Evolutionary conservation across 148 eudicot genomes (phyloP), one percentile per base, ranked within the genome.

Genomic region (Camellia japonica): DNA sequence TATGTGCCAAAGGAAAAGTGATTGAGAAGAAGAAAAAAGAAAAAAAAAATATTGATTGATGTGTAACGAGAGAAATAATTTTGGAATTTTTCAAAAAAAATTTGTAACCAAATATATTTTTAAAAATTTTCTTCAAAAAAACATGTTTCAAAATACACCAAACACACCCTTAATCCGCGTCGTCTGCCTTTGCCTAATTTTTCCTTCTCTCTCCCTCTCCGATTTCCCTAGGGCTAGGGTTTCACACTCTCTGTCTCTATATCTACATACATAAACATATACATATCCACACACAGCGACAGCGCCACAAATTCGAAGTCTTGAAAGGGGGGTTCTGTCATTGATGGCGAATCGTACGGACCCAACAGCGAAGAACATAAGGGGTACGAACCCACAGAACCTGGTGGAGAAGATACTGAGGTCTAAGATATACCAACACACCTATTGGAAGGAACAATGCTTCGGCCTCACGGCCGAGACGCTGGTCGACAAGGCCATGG

Each of bases 291-390:
- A 55, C 19, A 16, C 19, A 3, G 38, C 38, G 3, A 59, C 7
- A 59, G n/a, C 16, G 3, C 7, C 19, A 2, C 18, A 14, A 2
- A 51, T 18, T 73, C 19, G 63, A 38, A 41, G 63, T 3, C 20
- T 41, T 14, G 46, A 42, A 38, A 80, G 84, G 84, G 75, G 84
- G 84, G 75, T 75, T 59, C 15, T 6, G 68, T 46, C 38, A 76
- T 59, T 82, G 58, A 96, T 96, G 99, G 99, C 99, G 92, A 96
- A 96, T 79, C 98, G 99, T 16, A 96, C 99, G 77, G 99, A 96
- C 77, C 98, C 99, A 0, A 58, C 86, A 44, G 99, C 99, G 80
- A 89, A 86, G 83, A 96, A 88, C 93, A 94, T 96, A 71, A 85
- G 92, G 80, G 98, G 98, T 0, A 96, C 99, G 71, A 96, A 94